phyloP scores from a whole-genome alignment of 805 yeast species.

The Dipodascopsis uninucleata region DNA sequence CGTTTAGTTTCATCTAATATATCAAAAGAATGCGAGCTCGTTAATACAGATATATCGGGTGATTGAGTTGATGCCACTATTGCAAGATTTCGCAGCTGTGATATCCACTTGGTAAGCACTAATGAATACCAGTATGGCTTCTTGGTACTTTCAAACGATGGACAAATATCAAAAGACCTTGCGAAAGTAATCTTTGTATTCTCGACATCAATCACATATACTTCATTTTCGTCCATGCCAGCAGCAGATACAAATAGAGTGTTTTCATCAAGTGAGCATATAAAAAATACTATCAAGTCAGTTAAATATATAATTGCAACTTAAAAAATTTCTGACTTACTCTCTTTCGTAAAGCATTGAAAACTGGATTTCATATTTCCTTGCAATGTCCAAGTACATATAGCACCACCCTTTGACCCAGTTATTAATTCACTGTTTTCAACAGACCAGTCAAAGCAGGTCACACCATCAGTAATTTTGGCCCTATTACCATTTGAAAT shows the following conservation, averaged over 20 bases:
- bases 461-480: too few species aligned
- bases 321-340: too few species aligned
- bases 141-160: constrained; percentile 34
- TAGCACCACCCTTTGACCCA: too few species aligned
- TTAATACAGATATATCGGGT: constrained; percentile 54
- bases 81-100: constrained; percentile 32
- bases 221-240: constrained; percentile 26
- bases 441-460: too few species aligned
- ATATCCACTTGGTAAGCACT: constrained; percentile 28
- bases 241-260: constrained; percentile 15
- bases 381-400: too few species aligned
- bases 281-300: too few species aligned
- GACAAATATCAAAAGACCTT: constrained; percentile 31
- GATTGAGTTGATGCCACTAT: constrained; percentile 61
- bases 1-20: constrained; percentile 66
- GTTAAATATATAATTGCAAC: too few species aligned
- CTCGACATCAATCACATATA: constrained; percentile 22
- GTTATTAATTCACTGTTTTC: too few species aligned
- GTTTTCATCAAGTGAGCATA: too few species aligned
- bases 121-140: constrained; percentile 30
- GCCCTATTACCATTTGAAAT: too few species aligned
- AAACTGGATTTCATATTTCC: too few species aligned
- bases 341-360: too few species aligned
- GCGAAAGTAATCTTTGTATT: constrained; percentile 11
- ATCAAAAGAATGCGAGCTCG: constrained; percentile 40